Base-by-base conservation (phyloP, 805 yeast species). In the Schizosaccharomyces cryophilus region DNA sequence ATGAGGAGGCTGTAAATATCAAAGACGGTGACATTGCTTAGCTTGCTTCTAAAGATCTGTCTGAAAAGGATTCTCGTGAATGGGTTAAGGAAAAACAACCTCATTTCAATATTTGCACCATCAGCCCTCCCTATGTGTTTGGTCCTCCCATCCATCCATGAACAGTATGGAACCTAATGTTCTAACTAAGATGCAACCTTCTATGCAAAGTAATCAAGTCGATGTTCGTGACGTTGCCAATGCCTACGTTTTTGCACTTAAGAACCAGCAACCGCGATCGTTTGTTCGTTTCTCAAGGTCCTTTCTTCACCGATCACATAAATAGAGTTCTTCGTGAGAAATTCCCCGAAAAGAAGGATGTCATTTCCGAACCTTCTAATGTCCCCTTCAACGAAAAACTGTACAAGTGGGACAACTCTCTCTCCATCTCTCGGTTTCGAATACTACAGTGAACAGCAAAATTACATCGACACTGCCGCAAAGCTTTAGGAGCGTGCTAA, bases 201-300 rank as follows among this genome's bases (percentile, higher is more conserved):
- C 58, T 60, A 59, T 55, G 66, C 68, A 19, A 19, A 68, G 62
- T 64, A 66, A 64, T 15, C 73, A 67, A 58, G 72, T 78, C 47
- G 84, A 81, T 68, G 85, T 81, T 6, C 74, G 84, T 66, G 85
- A 82, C 66, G 83, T 78, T 48, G 84, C 85, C 7, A 67, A 66
- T 61, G 80, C 82, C 9, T 87, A 82, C 66, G 65, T 79, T 13
- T 65, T 68, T 19, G 81, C 83, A 3, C 72, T 79, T 69, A 61
- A 69, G 69, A 54, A 35, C 40, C 15, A 54, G 13, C 62, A 62
- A n/a, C 26, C 63, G 65, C 63, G 67, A 68, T 65, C 66, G 72
- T 26, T 66, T 66, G 64, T 64, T 69, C 48, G 47, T 66, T 56
- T 60, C 63, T 38, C 62, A 66, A 2, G 72, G 70, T 17, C 26